phyloP scores from a whole-genome alignment of 805 yeast genomes.

The Saccharomycopsis schoenii region DNA sequence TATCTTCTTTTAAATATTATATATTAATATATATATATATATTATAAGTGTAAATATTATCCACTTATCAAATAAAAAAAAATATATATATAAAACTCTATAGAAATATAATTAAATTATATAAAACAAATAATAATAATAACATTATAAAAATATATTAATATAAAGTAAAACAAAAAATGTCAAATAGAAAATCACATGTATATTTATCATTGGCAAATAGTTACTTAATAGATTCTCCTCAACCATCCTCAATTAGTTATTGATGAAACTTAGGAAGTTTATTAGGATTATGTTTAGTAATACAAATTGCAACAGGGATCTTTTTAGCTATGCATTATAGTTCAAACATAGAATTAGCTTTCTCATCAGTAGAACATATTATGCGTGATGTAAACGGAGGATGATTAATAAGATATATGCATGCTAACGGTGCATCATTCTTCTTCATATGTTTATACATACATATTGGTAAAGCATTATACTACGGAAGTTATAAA shows the following conservation, averaged over 20 bases:
- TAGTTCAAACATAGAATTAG: slow-evolving; percentile 11
- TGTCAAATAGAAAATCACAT: slow-evolving; percentile 9
- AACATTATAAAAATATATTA: background rate
- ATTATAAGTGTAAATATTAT: slow-evolving; percentile 1
- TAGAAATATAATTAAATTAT: background rate
- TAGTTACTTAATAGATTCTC: slow-evolving; percentile 7
- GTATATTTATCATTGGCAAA: slow-evolving; percentile 9
- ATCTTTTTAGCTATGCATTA: slow-evolving; percentile 7
- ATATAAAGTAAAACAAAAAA: background rate
- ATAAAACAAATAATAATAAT: slow-evolving; percentile 8
- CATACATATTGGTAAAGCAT: slow-evolving; percentile 17
- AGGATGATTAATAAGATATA: slow-evolving; percentile 16
- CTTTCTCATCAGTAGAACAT: slow-evolving; percentile 15
- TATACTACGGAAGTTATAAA: slow-evolving; percentile 15
- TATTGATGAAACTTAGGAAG: slow-evolving; percentile 8
- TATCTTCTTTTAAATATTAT: no score
- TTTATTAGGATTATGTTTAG: slow-evolving; percentile 7
- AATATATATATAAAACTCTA: slow-evolving; percentile 6
- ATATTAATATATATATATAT: background rate
- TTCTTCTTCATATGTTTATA: slow-evolving; percentile 17
- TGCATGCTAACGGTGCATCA: slow-evolving; percentile 17
- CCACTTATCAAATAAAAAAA: slow-evolving; percentile 8
- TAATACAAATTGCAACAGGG: slow-evolving; percentile 7
- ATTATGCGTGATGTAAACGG: slow-evolving; percentile 16
- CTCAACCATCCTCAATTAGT: slow-evolving; percentile 7